Evolutionary conservation across 2,329 filamentous ascomycete genomes (phyloP).

Genomic region (Raffaelea ambrosiae): DNA sequence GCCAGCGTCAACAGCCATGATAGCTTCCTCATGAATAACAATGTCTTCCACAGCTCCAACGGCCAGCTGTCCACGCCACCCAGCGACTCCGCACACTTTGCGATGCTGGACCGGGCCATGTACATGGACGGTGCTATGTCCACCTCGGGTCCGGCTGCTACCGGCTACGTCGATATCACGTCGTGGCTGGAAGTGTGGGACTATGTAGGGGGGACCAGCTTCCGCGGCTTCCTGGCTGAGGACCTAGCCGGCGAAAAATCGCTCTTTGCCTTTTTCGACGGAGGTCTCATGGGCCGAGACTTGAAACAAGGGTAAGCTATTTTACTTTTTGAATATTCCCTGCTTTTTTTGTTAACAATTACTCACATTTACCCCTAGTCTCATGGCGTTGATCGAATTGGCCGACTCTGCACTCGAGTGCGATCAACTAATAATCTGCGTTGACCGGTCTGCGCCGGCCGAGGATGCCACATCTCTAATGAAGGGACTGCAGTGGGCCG

Average conservation of each 20-base stretch:
- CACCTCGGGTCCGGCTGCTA: conserved; percentile 8
- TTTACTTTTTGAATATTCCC: conserved; percentile 1
- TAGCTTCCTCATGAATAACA: too few relatives aligned
- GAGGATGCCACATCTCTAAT: conserved; percentile 59
- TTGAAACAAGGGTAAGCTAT: conserved; percentile 74
- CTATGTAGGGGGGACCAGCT: conserved; percentile 74
- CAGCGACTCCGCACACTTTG: conserved; percentile 31
- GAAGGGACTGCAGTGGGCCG: conserved; percentile 86
- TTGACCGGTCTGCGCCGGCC: conserved; percentile 61
- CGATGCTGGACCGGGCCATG: conserved; percentile 18
- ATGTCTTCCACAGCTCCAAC: conserved; percentile 8
- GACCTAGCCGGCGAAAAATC: conserved; percentile 51
- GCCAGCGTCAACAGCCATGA: conserved; percentile 8
- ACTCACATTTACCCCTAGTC: conserved; percentile 42
- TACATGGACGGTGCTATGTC: conserved; percentile 16
- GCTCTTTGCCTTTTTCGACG: conserved; percentile 83
- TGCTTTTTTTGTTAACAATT: not conserved
- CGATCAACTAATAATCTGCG: conserved; percentile 68
- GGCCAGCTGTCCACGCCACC: conserved; percentile 34
- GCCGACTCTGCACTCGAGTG: conserved; percentile 70
- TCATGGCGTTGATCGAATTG: conserved; percentile 86
- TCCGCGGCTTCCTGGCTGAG: conserved; percentile 75
- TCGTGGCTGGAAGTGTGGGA: conserved; percentile 77
- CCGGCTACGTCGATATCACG: conserved; percentile 29
- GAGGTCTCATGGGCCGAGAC: conserved; percentile 60